Base-by-base conservation (phyloP, 2,329 filamentous ascomycete genomes). In the Scedosporium minutisporum region DNA sequence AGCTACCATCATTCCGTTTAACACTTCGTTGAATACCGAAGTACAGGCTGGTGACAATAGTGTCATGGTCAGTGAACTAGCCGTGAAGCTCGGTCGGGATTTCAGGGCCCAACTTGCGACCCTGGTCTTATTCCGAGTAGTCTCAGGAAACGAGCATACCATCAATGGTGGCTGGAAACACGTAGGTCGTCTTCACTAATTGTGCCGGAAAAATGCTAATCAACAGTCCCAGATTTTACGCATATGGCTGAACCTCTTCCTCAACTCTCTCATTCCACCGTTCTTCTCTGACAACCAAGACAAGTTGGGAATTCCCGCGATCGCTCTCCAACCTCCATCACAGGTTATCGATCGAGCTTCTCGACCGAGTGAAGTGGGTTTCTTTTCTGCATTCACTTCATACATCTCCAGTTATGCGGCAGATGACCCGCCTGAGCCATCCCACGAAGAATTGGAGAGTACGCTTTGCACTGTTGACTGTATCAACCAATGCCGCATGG, bases 401-500 rank as follows among this genome's bases (percentile, higher is more conserved):
- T 99, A 97, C 70, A 92, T 99, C 38, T 96, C 93, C n/a, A 97
- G 93, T 73, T 97, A 99, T 72, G 95, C 96, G 51, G 96, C 95
- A 10, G 95, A 97, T 73, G 95, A 99, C 71, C 95, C 95, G 12
- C 95, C 95, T 0, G 95, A 99, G 76, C 95, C 95, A 2, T 97
- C 95, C 1, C 92, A 97, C 66, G 93, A 97, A 72, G 95, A 99
- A 73, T 82, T 99, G 33, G 95, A 99, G 70, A 96, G 95, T 71
- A 97, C 95, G 0, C 79, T 99, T 9, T 95, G 90, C 71, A 93
- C 95, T 0, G 90, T 97, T 2, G 95, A 97, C 72, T 99, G 93
- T 69, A 87, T 99, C 51, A 93, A 90, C 68, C 89, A 91, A 55
- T 99, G 95, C 72, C 87, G 89, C 62, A 88, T 97, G 71, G 86